Evolutionary conservation across 371 early-diverging fungal genomes (phyloP).

Genomic region (Mucor irregularis): DNA sequence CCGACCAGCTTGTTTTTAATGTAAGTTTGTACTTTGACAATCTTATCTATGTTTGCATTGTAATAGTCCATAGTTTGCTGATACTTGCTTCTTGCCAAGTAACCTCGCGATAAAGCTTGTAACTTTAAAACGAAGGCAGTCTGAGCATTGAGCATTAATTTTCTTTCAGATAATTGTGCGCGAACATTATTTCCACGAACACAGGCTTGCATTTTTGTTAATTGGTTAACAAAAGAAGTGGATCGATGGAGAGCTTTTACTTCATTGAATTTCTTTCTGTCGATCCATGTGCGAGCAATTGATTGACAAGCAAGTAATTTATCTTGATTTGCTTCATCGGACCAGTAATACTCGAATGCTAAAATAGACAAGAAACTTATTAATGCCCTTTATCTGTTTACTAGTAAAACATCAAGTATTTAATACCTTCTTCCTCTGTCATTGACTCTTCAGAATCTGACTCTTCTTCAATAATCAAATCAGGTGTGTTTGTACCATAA

Average conservation of each 20-base stretch:
- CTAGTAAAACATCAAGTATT: not conserved
- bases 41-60: conserved; percentile 65
- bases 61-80: conserved; percentile 63
- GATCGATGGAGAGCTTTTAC: conserved; percentile 11
- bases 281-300: conserved; percentile 57
- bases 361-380: not conserved
- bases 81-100: conserved; percentile 60
- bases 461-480: conserved; percentile 49
- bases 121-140: conserved; percentile 49
- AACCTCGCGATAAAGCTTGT: conserved; percentile 75
- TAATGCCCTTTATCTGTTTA: not conserved
- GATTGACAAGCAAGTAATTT: conserved; percentile 57
- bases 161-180: conserved; percentile 32
- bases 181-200: conserved; percentile 61
- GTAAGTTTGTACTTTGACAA: conserved; percentile 84
- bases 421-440: not conserved
- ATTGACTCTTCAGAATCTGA: conserved; percentile 4
- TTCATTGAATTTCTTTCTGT: conserved; percentile 31
- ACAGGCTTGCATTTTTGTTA: conserved; percentile 65
- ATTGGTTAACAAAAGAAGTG: conserved; percentile 15
- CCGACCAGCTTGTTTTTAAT: conserved; percentile 80
- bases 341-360: conserved; percentile 24
- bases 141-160: conserved; percentile 15
- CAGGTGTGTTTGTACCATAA: conserved; percentile 25
- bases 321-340: conserved; percentile 25